Evolutionary conservation across 257 asterid genomes (phyloP), one percentile per base, ranked within the genome.

Genomic region (Anisodus tanguticus): DNA sequence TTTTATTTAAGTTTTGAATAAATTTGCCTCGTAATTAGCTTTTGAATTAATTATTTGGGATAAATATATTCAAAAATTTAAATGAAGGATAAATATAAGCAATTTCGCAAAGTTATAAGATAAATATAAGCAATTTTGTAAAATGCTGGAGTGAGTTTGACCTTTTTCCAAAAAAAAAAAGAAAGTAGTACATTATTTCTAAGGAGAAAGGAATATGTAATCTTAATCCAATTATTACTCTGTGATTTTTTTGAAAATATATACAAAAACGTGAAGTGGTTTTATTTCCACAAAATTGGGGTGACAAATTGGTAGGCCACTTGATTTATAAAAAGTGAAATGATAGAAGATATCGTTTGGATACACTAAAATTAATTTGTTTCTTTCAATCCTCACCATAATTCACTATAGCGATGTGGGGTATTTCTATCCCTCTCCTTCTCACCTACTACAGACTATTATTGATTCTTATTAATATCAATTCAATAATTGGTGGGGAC

Each of bases 271-370:
- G 9, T 76, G 64, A 0, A 39, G 51, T 76, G 49, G 8, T 26
- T 76, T 51, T 76, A 53, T 51, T 76, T 22, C 45, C 47, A 76
- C 13, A 51, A 51, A 51, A 22, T 26, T 45, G 4, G 11, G 39
- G 41, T 22, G 80, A 53, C 37, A 72, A 72, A 72, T 2, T 51
- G 64, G 81, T 26, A 26, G 63, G 81, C 47, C 81, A 76, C 47
- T 76, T 13, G 15, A 22, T 49, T 76, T 76, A 51, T 47, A 76
- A 22, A 76, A 66, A 76, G 26, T 13, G 81, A 53, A 51, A 51
- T 26, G 64, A 76, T 22, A 47, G 39, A 51, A 49, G 63, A 76
- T 51, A 51, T 74, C 9, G 8, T 51, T 19, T 51, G 10, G 49
- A 76, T 53, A 76, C 19, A 16, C 4, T 12, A 13, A 51, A 37